Percentiles rank a stretch among this genome's conserved stretches.
phyloP scores from a whole-genome alignment of 495 filamentous ascomycete genomes.

The Endocarpon pusillum region DNA sequence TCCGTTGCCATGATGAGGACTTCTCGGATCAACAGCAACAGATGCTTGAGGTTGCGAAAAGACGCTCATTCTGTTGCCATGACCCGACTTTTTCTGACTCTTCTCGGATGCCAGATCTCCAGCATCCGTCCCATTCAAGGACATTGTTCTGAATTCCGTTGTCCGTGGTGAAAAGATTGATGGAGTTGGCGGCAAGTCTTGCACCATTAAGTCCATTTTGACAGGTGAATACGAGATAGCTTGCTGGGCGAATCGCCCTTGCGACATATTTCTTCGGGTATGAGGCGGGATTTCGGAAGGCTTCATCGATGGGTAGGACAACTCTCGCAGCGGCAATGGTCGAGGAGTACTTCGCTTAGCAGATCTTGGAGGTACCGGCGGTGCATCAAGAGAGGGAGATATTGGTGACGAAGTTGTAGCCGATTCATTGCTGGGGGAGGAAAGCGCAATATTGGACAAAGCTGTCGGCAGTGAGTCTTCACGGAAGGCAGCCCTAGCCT shows the following conservation, averaged over 20 bases:
- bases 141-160: constrained; percentile 26
- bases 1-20: no score
- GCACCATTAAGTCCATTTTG: constrained; percentile 21
- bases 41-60: no score
- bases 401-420: constrained; percentile 16
- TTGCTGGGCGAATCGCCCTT: constrained; percentile 10
- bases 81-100: no score
- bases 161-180: constrained; percentile 34
- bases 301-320: constrained; percentile 18
- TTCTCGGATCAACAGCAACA: no score
- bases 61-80: no score
- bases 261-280: constrained; percentile 1
- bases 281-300: constrained; percentile 7
- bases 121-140: no score
- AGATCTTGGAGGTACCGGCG: constrained; percentile 17
- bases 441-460: constrained; percentile 9
- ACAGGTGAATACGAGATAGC: constrained; percentile 7
- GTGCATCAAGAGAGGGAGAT: constrained; percentile 14
- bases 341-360: constrained; percentile 24
- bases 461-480: constrained; percentile 1
- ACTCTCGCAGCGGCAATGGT: constrained; percentile 26
- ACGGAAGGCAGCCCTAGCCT: neutral
- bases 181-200: constrained; percentile 20
- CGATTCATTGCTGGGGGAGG: constrained; percentile 12
- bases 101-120: no score